Conservation (phyloP, 352 stramenopile genomes). For the Phytophthora niederhauseri region DNA sequence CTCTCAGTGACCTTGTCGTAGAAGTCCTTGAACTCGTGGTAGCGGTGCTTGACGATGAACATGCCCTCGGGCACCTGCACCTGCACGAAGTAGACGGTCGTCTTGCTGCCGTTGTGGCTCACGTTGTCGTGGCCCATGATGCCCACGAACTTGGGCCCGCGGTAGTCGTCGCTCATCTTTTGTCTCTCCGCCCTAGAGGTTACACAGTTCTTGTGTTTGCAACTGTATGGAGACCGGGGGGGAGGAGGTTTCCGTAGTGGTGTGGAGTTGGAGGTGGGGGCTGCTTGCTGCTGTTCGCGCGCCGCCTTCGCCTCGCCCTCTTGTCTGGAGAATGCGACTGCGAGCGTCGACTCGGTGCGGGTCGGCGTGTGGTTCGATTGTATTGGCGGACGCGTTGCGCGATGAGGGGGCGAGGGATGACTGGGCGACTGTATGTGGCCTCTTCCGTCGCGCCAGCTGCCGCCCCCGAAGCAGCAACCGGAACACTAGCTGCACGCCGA, state of each 20-base stretch:
- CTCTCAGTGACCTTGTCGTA: constrained; percentile 67
- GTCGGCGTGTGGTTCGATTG: constrained; percentile 13
- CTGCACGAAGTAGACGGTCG: constrained; percentile 87
- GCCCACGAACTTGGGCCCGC: constrained; percentile 77
- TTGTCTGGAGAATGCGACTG: constrained; percentile 37
- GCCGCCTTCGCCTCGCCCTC: constrained; percentile 20
- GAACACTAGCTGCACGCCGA: constrained; percentile 28
- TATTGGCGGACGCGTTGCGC: constrained; percentile 17
- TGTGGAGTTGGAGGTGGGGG: neutral
- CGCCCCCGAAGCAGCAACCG: constrained; percentile 24
- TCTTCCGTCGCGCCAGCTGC: constrained; percentile 34
- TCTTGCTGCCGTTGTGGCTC: constrained; percentile 89
- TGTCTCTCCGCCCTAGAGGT: neutral
- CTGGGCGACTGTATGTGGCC: constrained; percentile 20
- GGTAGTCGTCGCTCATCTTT: constrained; percentile 54
- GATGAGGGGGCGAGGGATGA: constrained; percentile 15
- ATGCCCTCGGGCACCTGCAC: constrained; percentile 78
- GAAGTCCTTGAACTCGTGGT: constrained; percentile 91
- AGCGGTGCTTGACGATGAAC: constrained; percentile 84
- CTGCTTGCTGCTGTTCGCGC: neutral
- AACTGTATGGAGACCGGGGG: neutral
- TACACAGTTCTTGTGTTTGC: no score
- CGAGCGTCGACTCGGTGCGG: constrained; percentile 3
- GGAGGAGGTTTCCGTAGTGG: neutral
- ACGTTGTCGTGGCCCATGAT: constrained; percentile 90